Conservation (phyloP, 2,329 filamentous ascomycete species). For the Epichloe typhina region DNA sequence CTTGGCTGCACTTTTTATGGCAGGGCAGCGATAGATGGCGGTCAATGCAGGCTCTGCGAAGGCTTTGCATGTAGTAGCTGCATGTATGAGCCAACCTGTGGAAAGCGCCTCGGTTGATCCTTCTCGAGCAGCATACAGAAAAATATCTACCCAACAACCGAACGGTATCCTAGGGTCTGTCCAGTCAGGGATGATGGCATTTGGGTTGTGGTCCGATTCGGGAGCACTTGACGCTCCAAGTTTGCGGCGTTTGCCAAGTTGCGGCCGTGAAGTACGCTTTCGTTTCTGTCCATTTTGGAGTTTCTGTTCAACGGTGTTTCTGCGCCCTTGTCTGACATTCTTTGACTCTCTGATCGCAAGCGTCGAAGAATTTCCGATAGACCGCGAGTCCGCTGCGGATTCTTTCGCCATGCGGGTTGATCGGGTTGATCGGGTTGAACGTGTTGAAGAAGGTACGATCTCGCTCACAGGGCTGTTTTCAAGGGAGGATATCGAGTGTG, state of each 20-base stretch:
- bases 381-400: neutral
- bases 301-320: neutral
- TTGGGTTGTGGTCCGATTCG: constrained; percentile 2
- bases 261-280: constrained; percentile 5
- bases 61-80: constrained; percentile 46
- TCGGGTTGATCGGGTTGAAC: neutral
- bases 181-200: constrained; percentile 37
- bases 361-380: neutral
- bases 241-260: constrained; percentile 8
- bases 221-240: neutral
- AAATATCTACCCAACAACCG: constrained; percentile 55
- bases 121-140: constrained; percentile 49
- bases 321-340: neutral
- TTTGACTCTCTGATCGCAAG: too few species aligned
- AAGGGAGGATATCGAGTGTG: neutral
- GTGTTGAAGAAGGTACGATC: neutral
- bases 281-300: constrained; percentile 9
- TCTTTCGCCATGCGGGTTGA: neutral
- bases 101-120: constrained; percentile 27
- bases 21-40: constrained; percentile 57
- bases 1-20: constrained; percentile 37
- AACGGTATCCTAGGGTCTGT: constrained; percentile 46
- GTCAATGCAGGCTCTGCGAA: constrained; percentile 63
- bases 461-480: neutral
- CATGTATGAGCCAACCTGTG: constrained; percentile 51